phyloP scores from a whole-genome alignment of 371 early-diverging fungal species.

The Mucor velutinosus region DNA sequence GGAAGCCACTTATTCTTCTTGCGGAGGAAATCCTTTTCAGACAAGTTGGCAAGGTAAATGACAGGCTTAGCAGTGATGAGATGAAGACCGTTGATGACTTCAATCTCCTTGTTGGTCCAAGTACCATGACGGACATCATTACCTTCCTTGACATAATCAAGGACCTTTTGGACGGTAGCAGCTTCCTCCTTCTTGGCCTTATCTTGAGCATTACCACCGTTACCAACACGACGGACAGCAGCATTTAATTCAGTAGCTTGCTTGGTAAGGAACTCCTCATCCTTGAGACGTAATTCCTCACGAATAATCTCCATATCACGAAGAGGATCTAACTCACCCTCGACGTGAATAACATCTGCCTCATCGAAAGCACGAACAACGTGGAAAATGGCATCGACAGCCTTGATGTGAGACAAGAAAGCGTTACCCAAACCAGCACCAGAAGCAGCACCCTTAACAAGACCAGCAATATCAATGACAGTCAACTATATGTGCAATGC shows the following conservation, averaged over 20 bases:
- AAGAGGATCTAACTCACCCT: constrained; percentile 93
- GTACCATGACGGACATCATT: constrained; percentile 90
- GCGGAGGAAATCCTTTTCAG: constrained; percentile 85
- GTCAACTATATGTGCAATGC: constrained; percentile 58
- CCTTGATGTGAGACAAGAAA: constrained; percentile 96
- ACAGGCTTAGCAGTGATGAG: constrained; percentile 98
- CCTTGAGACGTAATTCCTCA: constrained; percentile 95
- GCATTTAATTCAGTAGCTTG: constrained; percentile 63
- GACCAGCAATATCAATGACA: constrained; percentile 99
- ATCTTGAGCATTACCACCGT: constrained; percentile 79
- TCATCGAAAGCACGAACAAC: constrained; percentile 93
- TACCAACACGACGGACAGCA: constrained; percentile 68
- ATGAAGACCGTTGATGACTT: constrained; percentile 88
- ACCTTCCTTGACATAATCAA: constrained; percentile 71
- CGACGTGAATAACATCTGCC: constrained; percentile 94
- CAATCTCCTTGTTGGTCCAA: constrained; percentile 92
- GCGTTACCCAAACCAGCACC: constrained; percentile 98
- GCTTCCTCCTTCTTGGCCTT: constrained; percentile 92
- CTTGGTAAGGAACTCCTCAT: constrained; percentile 85
- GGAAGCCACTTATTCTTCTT: constrained; percentile 94
- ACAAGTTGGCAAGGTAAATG: constrained; percentile 95
- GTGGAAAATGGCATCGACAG: constrained; percentile 99
- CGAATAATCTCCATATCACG: constrained; percentile 97
- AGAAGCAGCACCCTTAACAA: constrained; percentile 93
- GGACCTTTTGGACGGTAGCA: constrained; percentile 73